Percentiles rank a stretch among this genome's conserved stretches.
phyloP scores from a whole-genome alignment of 371 early-diverging fungal genomes.

The Mucor irregularis region DNA sequence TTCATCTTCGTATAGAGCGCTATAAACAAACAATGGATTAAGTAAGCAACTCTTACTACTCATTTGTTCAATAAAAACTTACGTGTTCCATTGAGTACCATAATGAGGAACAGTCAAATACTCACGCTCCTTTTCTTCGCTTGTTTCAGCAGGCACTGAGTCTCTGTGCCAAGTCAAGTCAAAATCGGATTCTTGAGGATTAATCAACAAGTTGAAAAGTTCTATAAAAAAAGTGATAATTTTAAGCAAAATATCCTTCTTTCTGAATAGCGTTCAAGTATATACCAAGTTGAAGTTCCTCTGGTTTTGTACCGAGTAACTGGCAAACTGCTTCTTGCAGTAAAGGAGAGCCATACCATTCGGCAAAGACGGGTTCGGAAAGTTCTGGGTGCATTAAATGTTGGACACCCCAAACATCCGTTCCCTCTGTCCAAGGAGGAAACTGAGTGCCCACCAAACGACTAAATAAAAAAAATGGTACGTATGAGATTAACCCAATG shows the following conservation, averaged over 20 bases:
- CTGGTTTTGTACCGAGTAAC: conserved; percentile 31
- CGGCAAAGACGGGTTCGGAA: conserved; percentile 48
- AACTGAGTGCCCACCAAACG: conserved; percentile 59
- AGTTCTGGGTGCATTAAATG: conserved; percentile 54
- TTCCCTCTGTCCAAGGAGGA: conserved; percentile 59
- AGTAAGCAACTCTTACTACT: too few relatives aligned
- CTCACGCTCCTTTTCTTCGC: conserved; percentile 40
- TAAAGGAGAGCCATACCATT: conserved; percentile 52
- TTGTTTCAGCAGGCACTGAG: conserved; percentile 43
- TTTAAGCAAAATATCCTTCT: neutral
- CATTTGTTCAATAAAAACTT: too few relatives aligned
- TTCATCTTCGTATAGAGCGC: conserved; percentile 53
- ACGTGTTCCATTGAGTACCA: conserved; percentile 64
- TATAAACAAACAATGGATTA: too few relatives aligned
- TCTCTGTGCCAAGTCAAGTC: conserved; percentile 58
- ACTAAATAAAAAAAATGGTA: conserved; percentile 12
- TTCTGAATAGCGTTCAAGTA: too few relatives aligned
- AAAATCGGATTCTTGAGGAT: conserved; percentile 53
- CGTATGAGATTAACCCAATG: neutral
- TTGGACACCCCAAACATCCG: conserved; percentile 62
- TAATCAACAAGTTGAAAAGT: conserved; percentile 54
- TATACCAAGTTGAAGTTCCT: conserved; percentile 51
- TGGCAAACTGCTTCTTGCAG: conserved; percentile 46
- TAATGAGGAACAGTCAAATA: conserved; percentile 52
- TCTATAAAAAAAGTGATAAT: conserved; percentile 21